Conservation (phyloP, 2,329 filamentous ascomycete genomes). For the Colletotrichum musae region DNA sequence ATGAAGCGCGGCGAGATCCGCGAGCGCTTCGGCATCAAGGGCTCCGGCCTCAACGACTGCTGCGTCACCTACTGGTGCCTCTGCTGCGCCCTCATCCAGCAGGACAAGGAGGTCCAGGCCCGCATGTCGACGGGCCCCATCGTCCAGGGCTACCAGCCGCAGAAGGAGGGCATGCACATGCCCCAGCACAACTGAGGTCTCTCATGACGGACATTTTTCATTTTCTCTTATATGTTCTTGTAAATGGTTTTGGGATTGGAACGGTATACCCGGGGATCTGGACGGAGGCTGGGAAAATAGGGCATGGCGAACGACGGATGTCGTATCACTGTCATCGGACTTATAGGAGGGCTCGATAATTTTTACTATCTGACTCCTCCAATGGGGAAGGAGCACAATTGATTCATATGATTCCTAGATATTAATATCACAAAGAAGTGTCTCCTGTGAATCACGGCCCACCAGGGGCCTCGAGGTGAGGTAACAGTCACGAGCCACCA, state of each 20-base stretch:
- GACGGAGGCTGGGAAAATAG: neutral
- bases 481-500: too few relatives aligned
- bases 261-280: neutral
- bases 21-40: conserved; percentile 66
- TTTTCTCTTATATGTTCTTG: neutral
- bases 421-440: too few relatives aligned
- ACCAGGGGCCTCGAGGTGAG: too few relatives aligned
- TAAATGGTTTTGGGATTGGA: conserved; percentile 1
- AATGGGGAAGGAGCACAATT: neutral
- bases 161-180: conserved; percentile 57
- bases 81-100: conserved; percentile 71
- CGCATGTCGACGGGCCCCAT: conserved; percentile 46
- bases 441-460: too few relatives aligned
- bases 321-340: neutral
- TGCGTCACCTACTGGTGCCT: conserved; percentile 68
- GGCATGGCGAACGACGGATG: neutral
- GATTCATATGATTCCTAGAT: neutral
- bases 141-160: conserved; percentile 53
- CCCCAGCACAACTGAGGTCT: conserved; percentile 35
- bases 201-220: too few relatives aligned
- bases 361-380: neutral
- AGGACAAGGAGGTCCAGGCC: conserved; percentile 67
- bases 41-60: conserved; percentile 64
- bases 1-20: conserved; percentile 69
- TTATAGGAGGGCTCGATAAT: neutral